Evolutionary conservation across 495 filamentous ascomycete species (phyloP), one percentile per base, ranked within the genome.

Genomic region (Neurospora intermedia): DNA sequence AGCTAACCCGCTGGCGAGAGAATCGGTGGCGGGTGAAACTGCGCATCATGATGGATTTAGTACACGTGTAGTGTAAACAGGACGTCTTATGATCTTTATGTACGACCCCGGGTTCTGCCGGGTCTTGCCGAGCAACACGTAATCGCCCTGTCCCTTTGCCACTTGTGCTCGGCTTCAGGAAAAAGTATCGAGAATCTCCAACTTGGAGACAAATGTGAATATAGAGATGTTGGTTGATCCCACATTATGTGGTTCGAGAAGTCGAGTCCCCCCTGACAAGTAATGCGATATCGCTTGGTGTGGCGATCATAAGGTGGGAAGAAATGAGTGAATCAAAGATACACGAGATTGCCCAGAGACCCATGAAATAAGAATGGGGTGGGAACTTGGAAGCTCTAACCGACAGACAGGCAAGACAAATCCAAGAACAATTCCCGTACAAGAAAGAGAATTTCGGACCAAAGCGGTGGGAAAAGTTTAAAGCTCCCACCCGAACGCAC

Each of bases 21-120:
- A 73, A 73, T 41, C 76, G 71, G 3, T 76, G 75, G 73, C 45
- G 41, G 23, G 73, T 76, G 20, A 75, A 74, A 74, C 76, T 77
- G 75, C 76, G 75, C 75, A 80, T 80, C 70, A 40, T 76, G 70
- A 69, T 73, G 41, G 69, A 69, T 38, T 42, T 42, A 74, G 75
- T 72, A 38, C 35, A 38, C 35, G 35, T 38, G 35, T 38, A 38
- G 35, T 38, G 35, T 6, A 72, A 72, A 73, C 6, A n/a, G 41
- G 35, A 70, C n/a, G 15, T 69, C 39, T 43, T 23, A 39, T 43
- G 41, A 38, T 23, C 43, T 73, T 48, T 71, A 27, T 40, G 69
- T 38, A 27, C 13, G 54, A 3, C 18, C 7, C 27, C 31, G 8
- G 18, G 20, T 71, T 16, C 31, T 71, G 70, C 35, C 27, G 45